Conservation (phyloP, 352 stramenopile species). For the Phytophthora ramorum region DNA sequence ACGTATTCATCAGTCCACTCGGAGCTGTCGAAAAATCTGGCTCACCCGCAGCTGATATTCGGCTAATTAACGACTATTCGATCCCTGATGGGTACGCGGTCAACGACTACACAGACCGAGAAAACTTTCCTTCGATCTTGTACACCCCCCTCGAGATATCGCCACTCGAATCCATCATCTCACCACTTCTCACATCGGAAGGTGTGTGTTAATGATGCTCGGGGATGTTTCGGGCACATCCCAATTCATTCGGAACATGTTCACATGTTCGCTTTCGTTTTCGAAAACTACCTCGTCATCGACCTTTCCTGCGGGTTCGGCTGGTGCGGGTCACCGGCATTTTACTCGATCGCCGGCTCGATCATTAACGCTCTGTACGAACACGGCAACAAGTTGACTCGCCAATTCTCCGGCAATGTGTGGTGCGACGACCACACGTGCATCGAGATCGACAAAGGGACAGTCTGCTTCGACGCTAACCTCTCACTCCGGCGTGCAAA, state of each 20-base stretch:
- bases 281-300: slow-evolving; percentile 25
- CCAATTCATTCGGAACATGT: slow-evolving; percentile 26
- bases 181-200: slow-evolving; percentile 1
- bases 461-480: slow-evolving; percentile 13
- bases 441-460: slow-evolving; percentile 17
- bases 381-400: not conserved
- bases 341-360: slow-evolving; percentile 23
- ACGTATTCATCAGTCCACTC: slow-evolving; percentile 28
- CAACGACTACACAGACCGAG: slow-evolving; percentile 22
- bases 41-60: not conserved
- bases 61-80: slow-evolving; percentile 32
- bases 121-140: slow-evolving; percentile 9
- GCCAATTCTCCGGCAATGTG: slow-evolving; percentile 18
- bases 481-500: slow-evolving; percentile 22
- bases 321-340: no score
- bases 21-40: slow-evolving; percentile 4
- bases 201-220: slow-evolving; percentile 24
- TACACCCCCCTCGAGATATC: slow-evolving; percentile 30
- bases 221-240: slow-evolving; percentile 37
- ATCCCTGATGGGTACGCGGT: slow-evolving; percentile 4
- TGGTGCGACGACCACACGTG: slow-evolving; percentile 39
- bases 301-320: slow-evolving; percentile 31
- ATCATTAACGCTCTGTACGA: slow-evolving; percentile 32
- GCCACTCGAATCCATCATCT: slow-evolving; percentile 21
- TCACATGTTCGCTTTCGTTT: slow-evolving; percentile 33